Conservation (phyloP, 176 grass and related monocot species). For the Triticum dicoccoides region DNA sequence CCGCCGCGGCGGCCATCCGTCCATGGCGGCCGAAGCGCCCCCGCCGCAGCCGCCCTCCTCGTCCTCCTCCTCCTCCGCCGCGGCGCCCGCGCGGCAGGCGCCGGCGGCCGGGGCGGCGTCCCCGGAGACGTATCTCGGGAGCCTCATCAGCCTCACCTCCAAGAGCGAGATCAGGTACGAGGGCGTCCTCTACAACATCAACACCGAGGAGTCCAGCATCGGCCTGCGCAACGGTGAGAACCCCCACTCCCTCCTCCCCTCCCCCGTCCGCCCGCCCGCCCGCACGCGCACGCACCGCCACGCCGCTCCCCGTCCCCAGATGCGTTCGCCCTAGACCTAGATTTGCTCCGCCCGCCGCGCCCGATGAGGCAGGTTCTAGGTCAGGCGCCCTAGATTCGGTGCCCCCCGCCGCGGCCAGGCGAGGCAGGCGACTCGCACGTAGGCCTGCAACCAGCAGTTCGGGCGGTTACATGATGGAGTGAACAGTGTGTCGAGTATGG, state of each 20-base stretch:
- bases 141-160: slow-evolving; percentile 76
- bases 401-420: no score
- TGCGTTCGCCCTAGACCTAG: slow-evolving; percentile 28
- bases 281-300: background rate
- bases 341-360: background rate
- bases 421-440: background rate
- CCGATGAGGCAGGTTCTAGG: background rate
- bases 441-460: background rate
- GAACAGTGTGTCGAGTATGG: background rate
- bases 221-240: slow-evolving; percentile 63
- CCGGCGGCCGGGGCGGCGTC: slow-evolving; percentile 22
- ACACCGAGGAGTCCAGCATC: slow-evolving; percentile 76
- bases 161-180: slow-evolving; percentile 95
- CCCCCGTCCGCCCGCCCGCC: background rate
- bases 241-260: background rate
- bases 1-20: slow-evolving; percentile 46
- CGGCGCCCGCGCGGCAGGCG: background rate
- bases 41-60: slow-evolving; percentile 28
- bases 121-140: slow-evolving; percentile 75
- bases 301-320: background rate
- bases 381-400: slow-evolving; percentile 32
- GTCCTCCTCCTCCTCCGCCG: background rate
- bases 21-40: slow-evolving; percentile 63
- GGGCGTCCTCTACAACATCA: slow-evolving; percentile 81
- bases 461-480: background rate